Evolutionary conservation across 2,329 filamentous ascomycete species (phyloP).

Genomic region (Colletotrichum sp.): DNA sequence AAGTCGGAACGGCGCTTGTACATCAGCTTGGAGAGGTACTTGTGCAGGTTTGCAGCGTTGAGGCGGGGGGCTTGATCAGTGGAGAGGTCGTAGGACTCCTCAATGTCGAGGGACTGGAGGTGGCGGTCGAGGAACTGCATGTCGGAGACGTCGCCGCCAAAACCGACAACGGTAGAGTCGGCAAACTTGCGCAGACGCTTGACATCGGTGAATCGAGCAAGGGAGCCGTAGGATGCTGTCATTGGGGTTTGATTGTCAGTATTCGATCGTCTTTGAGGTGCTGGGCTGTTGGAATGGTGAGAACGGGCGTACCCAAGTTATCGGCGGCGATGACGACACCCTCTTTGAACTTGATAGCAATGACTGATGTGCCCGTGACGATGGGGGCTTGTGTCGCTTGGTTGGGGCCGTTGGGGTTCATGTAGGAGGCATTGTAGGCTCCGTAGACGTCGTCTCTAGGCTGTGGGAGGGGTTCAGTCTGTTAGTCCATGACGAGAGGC

Average conservation of each 20-base stretch:
- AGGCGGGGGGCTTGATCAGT: slow-evolving; percentile 58
- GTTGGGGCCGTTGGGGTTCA: slow-evolving; percentile 73
- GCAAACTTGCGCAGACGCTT: slow-evolving; percentile 94
- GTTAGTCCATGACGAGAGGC: slow-evolving; percentile 21
- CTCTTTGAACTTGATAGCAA: slow-evolving; percentile 94
- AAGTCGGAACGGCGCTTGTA: slow-evolving; percentile 95
- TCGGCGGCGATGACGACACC: slow-evolving; percentile 97
- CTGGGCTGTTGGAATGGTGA: not conserved
- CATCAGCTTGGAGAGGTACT: slow-evolving; percentile 93
- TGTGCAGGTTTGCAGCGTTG: slow-evolving; percentile 93
- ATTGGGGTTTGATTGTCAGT: slow-evolving; percentile 7
- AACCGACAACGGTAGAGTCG: slow-evolving; percentile 83
- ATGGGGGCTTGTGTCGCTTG: slow-evolving; percentile 91
- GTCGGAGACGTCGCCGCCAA: slow-evolving; percentile 96
- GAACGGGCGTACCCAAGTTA: slow-evolving; percentile 75
- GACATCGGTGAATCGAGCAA: slow-evolving; percentile 94
- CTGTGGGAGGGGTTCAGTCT: slow-evolving; percentile 49
- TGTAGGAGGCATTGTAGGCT: slow-evolving; percentile 86
- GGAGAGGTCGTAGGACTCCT: slow-evolving; percentile 77
- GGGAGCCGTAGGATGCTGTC: slow-evolving; percentile 93
- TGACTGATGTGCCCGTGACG: slow-evolving; percentile 94
- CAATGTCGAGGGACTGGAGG: slow-evolving; percentile 83
- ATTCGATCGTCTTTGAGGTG: not conserved
- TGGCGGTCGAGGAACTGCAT: slow-evolving; percentile 99
- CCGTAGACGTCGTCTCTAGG: slow-evolving; percentile 98